Conservation (phyloP, 305 asterid species). For the Solanum hybrid region DNA sequence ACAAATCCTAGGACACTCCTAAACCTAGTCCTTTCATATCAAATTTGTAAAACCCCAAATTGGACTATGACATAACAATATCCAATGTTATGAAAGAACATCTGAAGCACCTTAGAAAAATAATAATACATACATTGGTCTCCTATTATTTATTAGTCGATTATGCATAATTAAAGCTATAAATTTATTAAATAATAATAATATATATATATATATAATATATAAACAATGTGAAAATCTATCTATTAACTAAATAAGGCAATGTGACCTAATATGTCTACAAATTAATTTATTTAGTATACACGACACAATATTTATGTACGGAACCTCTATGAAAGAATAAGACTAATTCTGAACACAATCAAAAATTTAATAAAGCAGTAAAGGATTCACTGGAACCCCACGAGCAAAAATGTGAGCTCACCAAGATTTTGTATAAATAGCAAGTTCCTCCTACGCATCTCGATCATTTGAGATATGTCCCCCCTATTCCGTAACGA, state of each 20-base stretch:
- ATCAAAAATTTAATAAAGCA: neutral
- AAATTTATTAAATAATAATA: too few species aligned
- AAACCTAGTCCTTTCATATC: neutral
- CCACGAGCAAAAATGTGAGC: neutral
- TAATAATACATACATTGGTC: neutral
- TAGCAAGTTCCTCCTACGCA: neutral
- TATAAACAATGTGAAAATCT: neutral
- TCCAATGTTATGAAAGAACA: neutral
- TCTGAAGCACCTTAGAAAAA: neutral
- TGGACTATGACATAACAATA: neutral
- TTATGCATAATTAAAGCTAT: neutral
- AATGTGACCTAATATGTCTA: neutral
- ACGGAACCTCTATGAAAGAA: neutral
- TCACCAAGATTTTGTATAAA: neutral
- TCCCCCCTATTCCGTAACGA: neutral
- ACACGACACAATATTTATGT: neutral
- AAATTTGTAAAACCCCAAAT: neutral
- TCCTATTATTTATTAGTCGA: neutral
- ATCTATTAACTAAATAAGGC: neutral
- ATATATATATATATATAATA: too few species aligned
- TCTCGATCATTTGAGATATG: neutral
- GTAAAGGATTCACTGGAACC: neutral
- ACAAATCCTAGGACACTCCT: neutral
- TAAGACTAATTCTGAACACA: neutral
- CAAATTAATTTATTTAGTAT: too few species aligned